Evolutionary conservation across 2,329 filamentous ascomycete genomes (phyloP).

Genomic region (Claviceps maximensis): DNA sequence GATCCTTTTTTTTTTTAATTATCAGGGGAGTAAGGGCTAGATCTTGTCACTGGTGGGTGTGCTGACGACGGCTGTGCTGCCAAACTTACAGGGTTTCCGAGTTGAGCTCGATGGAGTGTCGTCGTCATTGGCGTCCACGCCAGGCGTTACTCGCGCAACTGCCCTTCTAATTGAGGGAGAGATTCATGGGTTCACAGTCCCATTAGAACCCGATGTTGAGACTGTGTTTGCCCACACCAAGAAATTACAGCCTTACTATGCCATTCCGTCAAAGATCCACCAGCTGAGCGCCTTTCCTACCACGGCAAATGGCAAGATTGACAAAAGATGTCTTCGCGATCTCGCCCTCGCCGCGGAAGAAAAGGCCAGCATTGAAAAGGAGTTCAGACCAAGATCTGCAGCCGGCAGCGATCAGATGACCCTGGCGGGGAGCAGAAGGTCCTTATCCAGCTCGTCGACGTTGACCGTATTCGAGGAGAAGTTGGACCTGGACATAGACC

Average conservation of each 20-base stretch:
- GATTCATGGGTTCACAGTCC: slow-evolving; percentile 38
- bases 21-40: no score
- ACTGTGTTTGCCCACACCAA: slow-evolving; percentile 27
- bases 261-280: slow-evolving; percentile 33
- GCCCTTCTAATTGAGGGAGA: slow-evolving; percentile 32
- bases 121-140: slow-evolving; percentile 31
- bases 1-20: background rate
- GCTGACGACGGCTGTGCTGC: background rate
- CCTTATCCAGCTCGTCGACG: slow-evolving; percentile 18
- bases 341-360: slow-evolving; percentile 14
- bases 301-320: slow-evolving; percentile 43
- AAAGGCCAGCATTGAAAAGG: slow-evolving; percentile 1
- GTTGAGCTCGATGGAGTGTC: slow-evolving; percentile 47
- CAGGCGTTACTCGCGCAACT: slow-evolving; percentile 33
- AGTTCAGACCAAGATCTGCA: background rate
- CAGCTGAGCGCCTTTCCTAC: slow-evolving; percentile 31
- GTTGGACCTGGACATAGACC: slow-evolving; percentile 15
- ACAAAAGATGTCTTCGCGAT: slow-evolving; percentile 32
- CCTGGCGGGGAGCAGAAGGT: slow-evolving; percentile 16
- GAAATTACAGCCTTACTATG: slow-evolving; percentile 39
- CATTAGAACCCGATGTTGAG: slow-evolving; percentile 19
- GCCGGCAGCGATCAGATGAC: slow-evolving; percentile 10
- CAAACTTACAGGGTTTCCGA: slow-evolving; percentile 35
- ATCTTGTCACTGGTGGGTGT: no score
- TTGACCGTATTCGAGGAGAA: slow-evolving; percentile 19